Evolutionary conservation across 441 rosid genomes (phyloP).

Genomic region (Pelargonium exstipulatum): DNA sequence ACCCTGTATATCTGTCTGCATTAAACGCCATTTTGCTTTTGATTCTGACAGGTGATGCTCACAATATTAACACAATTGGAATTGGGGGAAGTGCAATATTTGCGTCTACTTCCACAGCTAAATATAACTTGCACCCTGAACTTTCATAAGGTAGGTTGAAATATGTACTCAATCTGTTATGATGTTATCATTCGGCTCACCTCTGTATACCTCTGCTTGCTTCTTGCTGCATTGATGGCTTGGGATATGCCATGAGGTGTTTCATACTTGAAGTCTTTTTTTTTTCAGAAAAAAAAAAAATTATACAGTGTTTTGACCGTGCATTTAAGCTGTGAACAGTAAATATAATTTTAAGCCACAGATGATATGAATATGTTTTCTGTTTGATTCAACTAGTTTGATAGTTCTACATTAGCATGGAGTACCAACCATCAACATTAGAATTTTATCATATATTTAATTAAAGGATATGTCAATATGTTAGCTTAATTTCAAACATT

Average conservation of each 20-base stretch:
- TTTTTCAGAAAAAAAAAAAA: not conserved
- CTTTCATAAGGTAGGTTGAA: slow-evolving; percentile 68
- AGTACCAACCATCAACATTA: too few relatives aligned
- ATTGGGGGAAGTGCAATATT: slow-evolving; percentile 71
- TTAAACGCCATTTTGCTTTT: slow-evolving; percentile 15
- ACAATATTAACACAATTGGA: slow-evolving; percentile 83
- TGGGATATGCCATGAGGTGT: slow-evolving; percentile 6
- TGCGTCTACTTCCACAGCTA: slow-evolving; percentile 64
- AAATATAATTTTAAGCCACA: not conserved
- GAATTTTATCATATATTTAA: too few relatives aligned
- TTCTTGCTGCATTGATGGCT: slow-evolving; percentile 8
- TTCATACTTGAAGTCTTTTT: not conserved
- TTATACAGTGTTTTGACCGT: not conserved
- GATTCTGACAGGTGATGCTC: slow-evolving; percentile 70
- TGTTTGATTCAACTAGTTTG: not conserved
- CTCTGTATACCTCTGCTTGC: slow-evolving; percentile 9
- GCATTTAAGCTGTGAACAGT: not conserved
- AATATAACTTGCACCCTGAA: slow-evolving; percentile 68
- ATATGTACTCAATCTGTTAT: slow-evolving; percentile 15
- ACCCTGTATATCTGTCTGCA: not conserved
- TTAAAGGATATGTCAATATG: too few relatives aligned
- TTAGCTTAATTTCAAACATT: too few relatives aligned
- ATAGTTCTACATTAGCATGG: too few relatives aligned
- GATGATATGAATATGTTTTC: not conserved
- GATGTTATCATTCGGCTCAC: not conserved